Conservation (phyloP, 805 yeast genomes). For the Alloascoidea hylecoeti region DNA sequence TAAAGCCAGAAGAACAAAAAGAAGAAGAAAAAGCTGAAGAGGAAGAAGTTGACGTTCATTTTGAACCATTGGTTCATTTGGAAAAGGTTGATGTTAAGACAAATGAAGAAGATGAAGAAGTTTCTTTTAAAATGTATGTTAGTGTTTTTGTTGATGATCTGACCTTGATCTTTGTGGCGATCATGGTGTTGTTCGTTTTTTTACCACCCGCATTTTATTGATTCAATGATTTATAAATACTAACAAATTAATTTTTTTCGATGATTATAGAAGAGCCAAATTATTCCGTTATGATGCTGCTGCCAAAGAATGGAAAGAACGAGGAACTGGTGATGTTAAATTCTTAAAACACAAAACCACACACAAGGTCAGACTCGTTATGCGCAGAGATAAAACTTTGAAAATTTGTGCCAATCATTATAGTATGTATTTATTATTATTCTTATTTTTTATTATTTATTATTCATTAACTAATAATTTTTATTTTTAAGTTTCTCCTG, state of each 20-base stretch:
- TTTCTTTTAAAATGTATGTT: conserved; percentile 50
- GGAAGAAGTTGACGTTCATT: conserved; percentile 70
- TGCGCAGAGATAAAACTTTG: conserved; percentile 98
- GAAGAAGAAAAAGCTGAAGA: conserved; percentile 25
- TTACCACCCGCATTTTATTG: too few relatives aligned
- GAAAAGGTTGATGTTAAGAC: conserved; percentile 96
- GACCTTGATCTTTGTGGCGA: too few relatives aligned
- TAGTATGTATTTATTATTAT: conserved; percentile 22
- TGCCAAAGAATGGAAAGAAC: conserved; percentile 93
- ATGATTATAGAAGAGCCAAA: conserved; percentile 51
- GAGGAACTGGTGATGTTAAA: conserved; percentile 98
- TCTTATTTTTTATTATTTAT: neutral
- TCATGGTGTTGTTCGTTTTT: neutral
- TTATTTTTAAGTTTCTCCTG: conserved; percentile 27
- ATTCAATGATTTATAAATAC: too few relatives aligned
- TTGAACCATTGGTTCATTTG: conserved; percentile 89
- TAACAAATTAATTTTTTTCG: neutral
- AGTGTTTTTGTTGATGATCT: conserved; percentile 1
- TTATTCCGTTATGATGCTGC: conserved; percentile 61
- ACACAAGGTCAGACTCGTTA: conserved; percentile 76
- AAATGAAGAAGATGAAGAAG: conserved; percentile 84
- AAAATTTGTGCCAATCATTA: conserved; percentile 97
- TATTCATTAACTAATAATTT: neutral
- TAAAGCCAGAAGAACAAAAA: conserved; percentile 18
- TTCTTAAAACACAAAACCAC: conserved; percentile 80